Evolutionary conservation across 2,329 filamentous ascomycete species (phyloP), one percentile per base, ranked within the genome.

Genomic region (Arthrinium puccinioides): DNA sequence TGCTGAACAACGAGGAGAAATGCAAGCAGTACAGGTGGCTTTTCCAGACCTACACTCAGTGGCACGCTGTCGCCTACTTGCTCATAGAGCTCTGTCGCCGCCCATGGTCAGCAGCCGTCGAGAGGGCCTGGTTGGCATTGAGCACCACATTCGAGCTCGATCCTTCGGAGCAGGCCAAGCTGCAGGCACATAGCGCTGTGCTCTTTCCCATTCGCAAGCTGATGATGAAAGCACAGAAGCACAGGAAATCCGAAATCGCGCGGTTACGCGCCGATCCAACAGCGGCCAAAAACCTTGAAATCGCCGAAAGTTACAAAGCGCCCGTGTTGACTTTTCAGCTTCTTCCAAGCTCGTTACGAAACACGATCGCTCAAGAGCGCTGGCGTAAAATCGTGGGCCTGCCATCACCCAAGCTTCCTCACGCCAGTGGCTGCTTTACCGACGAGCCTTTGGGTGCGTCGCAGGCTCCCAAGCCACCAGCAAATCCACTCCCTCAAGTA

Each of bases 171-270:
- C 50, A 69, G 21, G 58, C 67, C 21, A 66, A 61, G 45, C 64
- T 66, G 36, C 55, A 61, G 3, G 63, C 65, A 40, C 64, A 72
- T 27, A 58, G 64, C 9, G 66, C 67, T 1, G 66, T 76, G 3
- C 73, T 73, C 59, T 49, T 74, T 29, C 73, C 74, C 0, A 56
- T 79, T 32, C 66, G 67, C 32, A 75, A 69, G 44, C 61, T 79
- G 1, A 74, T 74, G 48, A 47, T 66, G 36, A 70, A 71, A 43
- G 72, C 74, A 1, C 64, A 61, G 27, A 66, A 61, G 40, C 69
- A 77, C 42, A 66, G 75, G 5, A 65, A 67, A 7, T 56, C 62
- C 1, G 74, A 79, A 49, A 57, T 78, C 9, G 49, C 54, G 9
- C 65, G 73, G 1, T 59, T 79, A 15, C 63, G 62, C 16, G 57